Base-by-base conservation (phyloP, 2,329 filamentous ascomycete species). In the Trichoderma sp. region DNA sequence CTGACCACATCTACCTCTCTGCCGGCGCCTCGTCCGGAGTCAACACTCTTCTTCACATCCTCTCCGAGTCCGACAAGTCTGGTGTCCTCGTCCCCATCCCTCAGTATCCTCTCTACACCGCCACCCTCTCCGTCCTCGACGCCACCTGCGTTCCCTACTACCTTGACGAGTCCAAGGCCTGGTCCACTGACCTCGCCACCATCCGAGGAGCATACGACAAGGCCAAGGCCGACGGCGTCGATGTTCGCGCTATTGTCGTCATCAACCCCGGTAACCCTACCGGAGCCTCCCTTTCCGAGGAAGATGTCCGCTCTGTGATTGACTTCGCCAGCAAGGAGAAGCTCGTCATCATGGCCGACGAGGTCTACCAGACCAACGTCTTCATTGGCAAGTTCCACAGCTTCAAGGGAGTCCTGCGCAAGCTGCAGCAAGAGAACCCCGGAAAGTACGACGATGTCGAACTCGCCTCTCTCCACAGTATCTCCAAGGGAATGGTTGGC, bases 241-340 rank as follows among this genome's bases (percentile, higher is more conserved):
- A 98, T 75, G 92, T 97, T 66, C 93, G 94, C 76, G 92, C 93
- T 74, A 94, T 99, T 74, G 95, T 96, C 73, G 91, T 99, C 76
- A 99, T 99, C 85, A 99, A 99, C 86, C 96, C 96, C 0, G 96
- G 96, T 70, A 99, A 99, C 83, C 96, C 96, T 4, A 99, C 96
- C 2, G 96, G 96, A 73, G 93, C 94, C 62, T 96, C 91, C 65
- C 87, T 99, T 21, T 85, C 90, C 43, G 87, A 91, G 73, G 86
- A 89, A 24, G 93, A 97, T 77, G 90, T 99, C 80, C 89, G 91
- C 76, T 86, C 87, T 63, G 92, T 98, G n/a, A 87, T 98, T 74
- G 89, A 96, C 72, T 91, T 97, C 72, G 95, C 96, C 49, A 90
- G 89, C 33, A 86, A 94, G 79, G 89, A 97, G 85, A 89, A 91